Evolutionary conservation across 106 monocot genomes (phyloP).

Genomic region (Dactylorhiza incarnata): DNA sequence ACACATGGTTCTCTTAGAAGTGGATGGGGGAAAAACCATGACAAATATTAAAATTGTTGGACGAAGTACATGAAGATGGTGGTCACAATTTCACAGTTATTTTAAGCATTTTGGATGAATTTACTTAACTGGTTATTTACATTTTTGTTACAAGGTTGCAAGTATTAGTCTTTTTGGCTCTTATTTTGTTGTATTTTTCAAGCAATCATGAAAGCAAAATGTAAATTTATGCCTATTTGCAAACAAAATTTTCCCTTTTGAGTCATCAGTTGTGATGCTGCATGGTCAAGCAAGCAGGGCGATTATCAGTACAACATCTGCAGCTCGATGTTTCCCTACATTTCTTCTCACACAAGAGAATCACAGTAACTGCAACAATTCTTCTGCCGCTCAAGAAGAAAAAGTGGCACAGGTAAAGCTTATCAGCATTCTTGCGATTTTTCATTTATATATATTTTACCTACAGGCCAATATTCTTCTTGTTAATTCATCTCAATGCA

Average conservation of each 20-base stretch:
- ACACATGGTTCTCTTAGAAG: not conserved
- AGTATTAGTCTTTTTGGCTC: not conserved
- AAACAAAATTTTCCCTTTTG: not conserved
- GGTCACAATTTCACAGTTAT: not conserved
- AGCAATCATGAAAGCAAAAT: not conserved
- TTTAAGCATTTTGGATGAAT: not conserved
- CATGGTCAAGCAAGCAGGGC: not conserved
- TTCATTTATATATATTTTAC: not conserved
- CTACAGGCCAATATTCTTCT: not conserved
- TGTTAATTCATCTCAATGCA: not conserved
- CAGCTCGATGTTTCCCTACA: not conserved
- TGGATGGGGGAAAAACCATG: not conserved
- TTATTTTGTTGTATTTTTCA: not conserved
- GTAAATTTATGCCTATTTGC: not conserved
- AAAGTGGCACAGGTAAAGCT: not conserved
- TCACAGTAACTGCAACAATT: not conserved
- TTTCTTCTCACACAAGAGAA: not conserved
- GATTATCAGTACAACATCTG: not conserved
- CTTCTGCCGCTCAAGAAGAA: not conserved
- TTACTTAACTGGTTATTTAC: not conserved
- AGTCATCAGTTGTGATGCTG: not conserved
- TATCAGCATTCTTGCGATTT: not conserved
- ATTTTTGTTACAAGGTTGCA: not conserved
- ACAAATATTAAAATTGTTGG: not conserved
- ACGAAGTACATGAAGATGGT: not conserved